phyloP scores from a whole-genome alignment of 805 yeast species.

The Pichia scutulata region DNA sequence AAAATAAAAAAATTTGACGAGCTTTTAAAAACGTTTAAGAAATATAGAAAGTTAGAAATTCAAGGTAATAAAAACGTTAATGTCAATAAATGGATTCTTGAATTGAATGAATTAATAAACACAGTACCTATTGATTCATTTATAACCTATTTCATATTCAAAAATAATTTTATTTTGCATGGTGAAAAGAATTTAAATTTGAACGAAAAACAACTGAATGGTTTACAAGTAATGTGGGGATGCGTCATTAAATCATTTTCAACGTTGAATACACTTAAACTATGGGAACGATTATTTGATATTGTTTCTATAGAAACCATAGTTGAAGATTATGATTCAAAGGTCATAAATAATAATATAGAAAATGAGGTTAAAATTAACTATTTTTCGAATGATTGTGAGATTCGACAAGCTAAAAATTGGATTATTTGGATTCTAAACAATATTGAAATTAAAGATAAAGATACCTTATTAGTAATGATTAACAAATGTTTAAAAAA shows the following conservation, averaged over 20 bases:
- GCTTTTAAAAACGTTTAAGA: constrained; percentile 40
- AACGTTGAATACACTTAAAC: constrained; percentile 9
- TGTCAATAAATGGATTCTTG: constrained; percentile 13
- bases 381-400: constrained; percentile 7
- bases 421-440: constrained; percentile 11
- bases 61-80: constrained; percentile 37
- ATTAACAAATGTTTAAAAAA: constrained; percentile 8
- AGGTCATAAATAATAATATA: background rate
- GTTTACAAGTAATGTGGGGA: constrained; percentile 26
- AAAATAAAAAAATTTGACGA: constrained; percentile 20
- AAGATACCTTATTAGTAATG: constrained; percentile 8
- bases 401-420: constrained; percentile 3
- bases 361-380: background rate
- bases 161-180: constrained; percentile 28
- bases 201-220: constrained; percentile 22
- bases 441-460: constrained; percentile 13
- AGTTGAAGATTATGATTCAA: constrained; percentile 1
- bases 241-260: constrained; percentile 21
- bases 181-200: constrained; percentile 12
- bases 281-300: constrained; percentile 14
- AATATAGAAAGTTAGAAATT: constrained; percentile 38
- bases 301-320: constrained; percentile 8
- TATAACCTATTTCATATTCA: constrained; percentile 22
- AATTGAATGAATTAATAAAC: background rate
- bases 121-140: constrained; percentile 11